phyloP scores from a whole-genome alignment of 2,329 filamentous ascomycete genomes.

The Rhytidhysteron rufulum region DNA sequence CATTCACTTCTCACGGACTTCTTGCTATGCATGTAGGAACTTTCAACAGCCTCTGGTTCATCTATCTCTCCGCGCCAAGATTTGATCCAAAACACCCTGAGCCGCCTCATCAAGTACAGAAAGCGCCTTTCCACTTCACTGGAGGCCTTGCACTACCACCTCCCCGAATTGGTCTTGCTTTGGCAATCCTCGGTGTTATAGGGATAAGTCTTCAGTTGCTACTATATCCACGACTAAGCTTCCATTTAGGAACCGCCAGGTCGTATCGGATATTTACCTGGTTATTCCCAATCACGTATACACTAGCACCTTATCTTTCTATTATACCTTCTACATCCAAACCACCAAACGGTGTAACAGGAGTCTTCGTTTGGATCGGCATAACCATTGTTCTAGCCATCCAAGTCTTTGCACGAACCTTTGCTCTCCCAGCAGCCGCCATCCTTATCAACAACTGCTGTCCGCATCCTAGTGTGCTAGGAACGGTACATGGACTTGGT shows the following conservation, averaged over 20 bases:
- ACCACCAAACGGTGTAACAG: conserved; percentile 39
- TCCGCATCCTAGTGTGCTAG: conserved; percentile 53
- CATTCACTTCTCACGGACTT: conserved; percentile 42
- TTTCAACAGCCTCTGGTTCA: conserved; percentile 49
- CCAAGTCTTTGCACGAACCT: conserved; percentile 46
- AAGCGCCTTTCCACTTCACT: conserved; percentile 44
- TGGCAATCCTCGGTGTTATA: conserved; percentile 46
- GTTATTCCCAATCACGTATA: conserved; percentile 45
- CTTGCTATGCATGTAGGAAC: conserved; percentile 47
- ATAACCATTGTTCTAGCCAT: conserved; percentile 41
- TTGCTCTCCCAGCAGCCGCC: conserved; percentile 54
- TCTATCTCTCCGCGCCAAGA: conserved; percentile 46
- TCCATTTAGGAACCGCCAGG: conserved; percentile 38
- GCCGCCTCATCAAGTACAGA: conserved; percentile 30
- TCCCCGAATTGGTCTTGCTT: conserved; percentile 43
- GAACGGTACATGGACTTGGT: conserved; percentile 56
- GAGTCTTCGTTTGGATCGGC: conserved; percentile 39
- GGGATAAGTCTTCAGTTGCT: conserved; percentile 46
- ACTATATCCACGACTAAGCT: conserved; percentile 42
- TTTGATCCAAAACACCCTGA: conserved; percentile 33
- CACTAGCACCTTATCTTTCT: conserved; percentile 42
- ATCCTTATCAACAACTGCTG: conserved; percentile 60
- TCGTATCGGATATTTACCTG: conserved; percentile 40
- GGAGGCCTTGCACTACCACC: conserved; percentile 48
- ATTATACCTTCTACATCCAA: conserved; percentile 36